phyloP scores from a whole-genome alignment of 2,329 filamentous ascomycete species.

The Dothidotthia symphoricarpi region DNA sequence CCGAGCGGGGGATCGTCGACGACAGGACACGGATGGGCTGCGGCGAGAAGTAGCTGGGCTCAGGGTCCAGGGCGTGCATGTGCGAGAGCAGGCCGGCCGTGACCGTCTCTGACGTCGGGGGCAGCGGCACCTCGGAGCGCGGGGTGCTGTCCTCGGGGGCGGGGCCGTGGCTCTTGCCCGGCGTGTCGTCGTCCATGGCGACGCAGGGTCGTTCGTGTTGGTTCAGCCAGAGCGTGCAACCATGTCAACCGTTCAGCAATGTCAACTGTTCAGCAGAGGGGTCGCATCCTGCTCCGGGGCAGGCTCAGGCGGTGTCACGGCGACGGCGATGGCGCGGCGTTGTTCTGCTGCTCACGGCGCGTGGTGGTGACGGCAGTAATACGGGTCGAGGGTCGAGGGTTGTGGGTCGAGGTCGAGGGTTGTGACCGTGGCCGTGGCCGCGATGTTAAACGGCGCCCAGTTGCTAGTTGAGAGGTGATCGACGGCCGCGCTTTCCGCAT shows the following conservation, averaged over 20 bases:
- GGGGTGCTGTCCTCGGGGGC: constrained; percentile 39
- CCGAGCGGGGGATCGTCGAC: constrained; percentile 30
- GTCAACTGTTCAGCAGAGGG: no score
- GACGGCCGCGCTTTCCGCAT: no score
- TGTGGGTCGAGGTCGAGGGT: no score
- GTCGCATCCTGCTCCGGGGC: no score
- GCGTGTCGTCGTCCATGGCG: constrained; percentile 29
- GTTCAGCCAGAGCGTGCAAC: constrained; percentile 31
- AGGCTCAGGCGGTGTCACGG: no score
- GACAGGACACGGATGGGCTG: constrained; percentile 38
- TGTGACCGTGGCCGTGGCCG: no score
- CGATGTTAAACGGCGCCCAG: no score
- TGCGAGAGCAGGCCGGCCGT: constrained; percentile 21
- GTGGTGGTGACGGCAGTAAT: no score
- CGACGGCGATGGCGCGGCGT: no score
- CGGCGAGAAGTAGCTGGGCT: constrained; percentile 42
- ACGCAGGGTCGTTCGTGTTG: constrained; percentile 25
- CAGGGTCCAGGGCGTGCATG: constrained; percentile 22
- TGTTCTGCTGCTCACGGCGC: no score
- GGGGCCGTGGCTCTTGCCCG: constrained; percentile 10
- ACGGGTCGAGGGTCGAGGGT: no score
- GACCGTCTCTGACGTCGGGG: constrained; percentile 25
- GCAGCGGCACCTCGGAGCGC: constrained; percentile 35
- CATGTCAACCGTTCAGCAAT: constrained; percentile 26
- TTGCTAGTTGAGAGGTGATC: no score